Base-by-base conservation (phyloP, 345 rosid genomes). In the Iberis pinnata region DNA sequence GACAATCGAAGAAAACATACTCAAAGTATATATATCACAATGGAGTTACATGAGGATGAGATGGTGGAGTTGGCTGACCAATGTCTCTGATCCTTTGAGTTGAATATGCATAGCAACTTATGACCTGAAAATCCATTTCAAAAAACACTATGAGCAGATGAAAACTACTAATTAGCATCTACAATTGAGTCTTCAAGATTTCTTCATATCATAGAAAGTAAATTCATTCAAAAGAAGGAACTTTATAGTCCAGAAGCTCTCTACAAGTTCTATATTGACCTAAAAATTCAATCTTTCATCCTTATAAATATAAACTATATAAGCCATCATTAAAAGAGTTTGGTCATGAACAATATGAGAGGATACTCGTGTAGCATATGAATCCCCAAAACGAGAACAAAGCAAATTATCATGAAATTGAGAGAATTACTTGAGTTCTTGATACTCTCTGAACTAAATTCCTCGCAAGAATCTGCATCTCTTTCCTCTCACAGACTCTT, bases 21-120 rank as follows among this genome's bases (percentile, higher is more conserved):
- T 40, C 12, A 12, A 49, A 56, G 31, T 24, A 31, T 27, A 27
- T 1, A 27, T 9, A 2, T 32, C 2, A 32, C 4, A 26, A 8
- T 26, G 10, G 41, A 20, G 26, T 49, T 58, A 87, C 97, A 86
- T 86, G 81, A 70, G 97, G 96, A 72, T 89, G 97, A 63, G 96
- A 75, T 8, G 80, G 68, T 2, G 89, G 71, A 67, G 85, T 80
- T 56, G 97, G 98, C 66, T 90, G 98, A 29, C 98, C 98, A 62
- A 79, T 57, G 70, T 90, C 95, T 39, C 16, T 20, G 49, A 71
- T 55, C 27, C 68, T 64, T 48, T 56, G 65, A 2, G 87, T 73
- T 59, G 88, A 87, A 75, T 72, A 90, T 51, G 77, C 52, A 52
- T 47, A 31, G 40, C 52, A 37, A 49, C 59, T 49, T 18, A 63